These are phyloP conservation scores for Actinomortierella wolfii DNA, from an alignment of 371 early-diverging fungal genomes.

Conservation along the genomic window DNA sequence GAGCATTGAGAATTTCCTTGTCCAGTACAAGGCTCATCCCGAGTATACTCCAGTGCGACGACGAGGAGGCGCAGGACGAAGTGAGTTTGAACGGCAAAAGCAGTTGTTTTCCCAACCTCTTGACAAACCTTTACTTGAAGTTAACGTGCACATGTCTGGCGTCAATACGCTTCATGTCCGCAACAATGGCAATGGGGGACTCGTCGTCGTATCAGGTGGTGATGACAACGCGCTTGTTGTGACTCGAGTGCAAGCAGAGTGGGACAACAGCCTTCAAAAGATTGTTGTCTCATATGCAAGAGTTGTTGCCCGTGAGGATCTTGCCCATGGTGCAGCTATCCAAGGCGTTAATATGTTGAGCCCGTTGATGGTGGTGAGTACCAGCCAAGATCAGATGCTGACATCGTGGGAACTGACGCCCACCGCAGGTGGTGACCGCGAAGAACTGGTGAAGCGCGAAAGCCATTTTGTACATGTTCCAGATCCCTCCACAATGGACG, in stretches of 20 bases:
- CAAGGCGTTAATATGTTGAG: conserved; percentile 54
- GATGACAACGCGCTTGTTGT: conserved; percentile 64
- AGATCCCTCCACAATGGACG: conserved; percentile 65
- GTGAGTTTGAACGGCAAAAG: too few relatives aligned
- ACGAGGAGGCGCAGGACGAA: too few relatives aligned
- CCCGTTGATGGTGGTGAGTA: conserved; percentile 46
- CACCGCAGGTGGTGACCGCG: conserved; percentile 9
- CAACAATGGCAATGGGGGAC: conserved; percentile 22
- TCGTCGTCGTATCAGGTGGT: conserved; percentile 58
- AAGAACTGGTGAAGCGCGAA: conserved; percentile 39
- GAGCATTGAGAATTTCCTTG: conserved; percentile 25
- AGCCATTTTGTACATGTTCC: conserved; percentile 61
- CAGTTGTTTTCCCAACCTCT: conserved; percentile 23
- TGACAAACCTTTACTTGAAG: conserved; percentile 34
- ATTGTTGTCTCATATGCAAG: conserved; percentile 24
- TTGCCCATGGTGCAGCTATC: conserved; percentile 63
- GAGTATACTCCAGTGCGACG: too few relatives aligned
- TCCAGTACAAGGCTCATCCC: conserved; percentile 7
- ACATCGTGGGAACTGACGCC: conserved; percentile 54
- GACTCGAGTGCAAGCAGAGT: conserved; percentile 22
- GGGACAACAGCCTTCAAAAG: conserved; percentile 11
- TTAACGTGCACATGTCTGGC: conserved; percentile 57
- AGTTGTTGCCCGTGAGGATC: conserved; percentile 40
- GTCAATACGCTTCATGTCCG: conserved; percentile 55
- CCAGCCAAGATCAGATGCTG: conserved; percentile 61